Percentiles rank a stretch among this genome's conserved stretches.
Conservation (phyloP, 1,284 basidiomycete species). For the Thelephora terrestris region DNA sequence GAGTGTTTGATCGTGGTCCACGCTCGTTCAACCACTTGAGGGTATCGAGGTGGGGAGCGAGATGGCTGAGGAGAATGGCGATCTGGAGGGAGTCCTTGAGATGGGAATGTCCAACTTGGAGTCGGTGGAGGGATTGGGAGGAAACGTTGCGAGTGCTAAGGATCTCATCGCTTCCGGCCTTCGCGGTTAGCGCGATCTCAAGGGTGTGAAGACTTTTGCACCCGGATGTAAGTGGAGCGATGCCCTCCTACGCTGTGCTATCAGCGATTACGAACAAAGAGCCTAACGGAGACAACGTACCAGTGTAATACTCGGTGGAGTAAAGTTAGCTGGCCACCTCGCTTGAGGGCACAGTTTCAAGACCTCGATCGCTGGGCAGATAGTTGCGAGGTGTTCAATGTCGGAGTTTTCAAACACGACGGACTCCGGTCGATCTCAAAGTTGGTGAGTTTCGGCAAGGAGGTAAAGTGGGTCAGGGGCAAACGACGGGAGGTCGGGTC, state of each 20-base stretch:
- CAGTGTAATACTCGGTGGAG: constrained; percentile 32
- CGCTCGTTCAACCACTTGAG: constrained; percentile 68
- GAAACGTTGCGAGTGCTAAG: constrained; percentile 37
- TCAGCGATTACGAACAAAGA: not conserved
- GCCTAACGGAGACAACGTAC: not conserved
- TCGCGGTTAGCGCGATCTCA: constrained; percentile 51
- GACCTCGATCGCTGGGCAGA: constrained; percentile 56
- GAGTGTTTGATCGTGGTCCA: constrained; percentile 49
- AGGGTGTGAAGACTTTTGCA: constrained; percentile 56
- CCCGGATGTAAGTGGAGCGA: constrained; percentile 43
- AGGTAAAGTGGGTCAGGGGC: constrained; percentile 46
- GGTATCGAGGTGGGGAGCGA: constrained; percentile 56
- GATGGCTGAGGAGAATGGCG: constrained; percentile 61
- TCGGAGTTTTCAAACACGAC: constrained; percentile 52
- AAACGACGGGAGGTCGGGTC: constrained; percentile 32
- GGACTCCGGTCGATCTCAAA: constrained; percentile 70
- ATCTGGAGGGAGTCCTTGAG: constrained; percentile 53
- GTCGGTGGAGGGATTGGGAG: constrained; percentile 51
- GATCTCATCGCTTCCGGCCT: constrained; percentile 32
- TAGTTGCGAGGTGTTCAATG: constrained; percentile 42
- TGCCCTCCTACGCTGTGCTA: constrained; percentile 40
- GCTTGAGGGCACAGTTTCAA: constrained; percentile 56
- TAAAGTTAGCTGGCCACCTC: constrained; percentile 42
- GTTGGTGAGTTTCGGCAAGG: constrained; percentile 41
- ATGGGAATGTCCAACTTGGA: constrained; percentile 68